Conservation (phyloP, 257 asterid genomes). For the Nicotiana noctiflora region DNA sequence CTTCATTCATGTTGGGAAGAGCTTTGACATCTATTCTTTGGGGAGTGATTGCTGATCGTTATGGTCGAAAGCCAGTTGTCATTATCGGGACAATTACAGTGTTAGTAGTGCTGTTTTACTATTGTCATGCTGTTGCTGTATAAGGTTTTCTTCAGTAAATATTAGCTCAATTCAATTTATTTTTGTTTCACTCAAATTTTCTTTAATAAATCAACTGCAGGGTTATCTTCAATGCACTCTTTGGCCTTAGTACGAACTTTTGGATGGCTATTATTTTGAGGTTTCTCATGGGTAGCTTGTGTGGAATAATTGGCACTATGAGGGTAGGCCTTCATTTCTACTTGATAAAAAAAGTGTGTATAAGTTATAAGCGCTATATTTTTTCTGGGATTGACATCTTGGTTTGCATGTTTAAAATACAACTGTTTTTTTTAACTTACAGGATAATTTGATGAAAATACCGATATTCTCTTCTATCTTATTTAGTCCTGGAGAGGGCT, state of each 20-base stretch:
- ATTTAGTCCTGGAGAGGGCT: not conserved
- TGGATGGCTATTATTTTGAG: slow-evolving; percentile 77
- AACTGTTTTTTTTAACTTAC: too few relatives aligned
- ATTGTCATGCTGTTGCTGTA: not conserved
- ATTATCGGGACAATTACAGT: slow-evolving; percentile 47
- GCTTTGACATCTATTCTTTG: slow-evolving; percentile 59
- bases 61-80: slow-evolving; percentile 70
- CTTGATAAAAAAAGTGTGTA: not conserved
- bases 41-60: slow-evolving; percentile 62
- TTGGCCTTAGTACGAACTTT: slow-evolving; percentile 65
- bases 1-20: slow-evolving; percentile 71
- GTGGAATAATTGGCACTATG: slow-evolving; percentile 73
- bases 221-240: slow-evolving; percentile 68
- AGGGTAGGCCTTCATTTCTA: slow-evolving; percentile 33
- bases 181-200: not conserved
- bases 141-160: not conserved
- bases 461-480: not conserved
- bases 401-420: not conserved
- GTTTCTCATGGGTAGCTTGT: slow-evolving; percentile 72
- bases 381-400: not conserved
- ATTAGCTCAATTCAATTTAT: not conserved
- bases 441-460: not conserved
- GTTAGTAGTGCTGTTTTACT: slow-evolving; percentile 28
- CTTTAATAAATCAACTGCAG: slow-evolving; percentile 31
- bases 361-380: not conserved